Base-by-base conservation (phyloP, 768 basidiomycete genomes). In the Tricholoma furcatifolium region DNA sequence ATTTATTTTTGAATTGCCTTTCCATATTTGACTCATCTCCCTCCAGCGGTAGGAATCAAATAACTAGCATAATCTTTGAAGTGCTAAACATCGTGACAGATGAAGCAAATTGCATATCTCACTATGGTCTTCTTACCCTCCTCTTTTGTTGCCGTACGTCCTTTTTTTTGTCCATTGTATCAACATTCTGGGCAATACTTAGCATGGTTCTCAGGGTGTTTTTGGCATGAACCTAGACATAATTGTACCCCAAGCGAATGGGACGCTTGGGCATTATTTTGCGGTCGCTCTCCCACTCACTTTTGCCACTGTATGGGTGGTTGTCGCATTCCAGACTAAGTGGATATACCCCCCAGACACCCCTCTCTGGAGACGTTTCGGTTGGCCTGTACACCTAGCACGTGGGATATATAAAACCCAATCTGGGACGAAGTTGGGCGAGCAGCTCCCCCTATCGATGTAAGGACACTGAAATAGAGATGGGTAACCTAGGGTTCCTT, bases 41-140 rank as follows among this genome's bases (percentile, higher is more conserved):
- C 23, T 30, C 48, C 55, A 4, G 65, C 64, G 43, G 62, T 65
- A 58, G 52, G 50, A 18, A n/a, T n/a, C n/a, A n/a, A 17, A 35
- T 9, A 10, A 6, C 4, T 12, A 17, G 35, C 3, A 55, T 30
- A 35, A 27, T 18, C 9, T 47, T 47, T 14, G 17, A 36, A 11
- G 12, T 30, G 24, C 51, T 58, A 2, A 56, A 14, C 15, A 2
- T 34, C 14, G 18, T 39, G 6, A 30, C 32, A 74, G 71, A 80
- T 78, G 77, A 78, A 75, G 50, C 77, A 84, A 64, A 77, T 84
- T 38, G 77, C 82, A 0, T 84, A 83, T 56, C 67, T 85, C 10
- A 78, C 79, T 2, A 83, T 84, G 81, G 58, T 81, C n/a, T 84
- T 83, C 66, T 67, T 84, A 4, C 83, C 83, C 1, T 79, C 80